These are phyloP conservation scores for Tolypocladium ovalisporum DNA, from an alignment of 2,329 filamentous ascomycete species.

Conservation along the genomic window DNA sequence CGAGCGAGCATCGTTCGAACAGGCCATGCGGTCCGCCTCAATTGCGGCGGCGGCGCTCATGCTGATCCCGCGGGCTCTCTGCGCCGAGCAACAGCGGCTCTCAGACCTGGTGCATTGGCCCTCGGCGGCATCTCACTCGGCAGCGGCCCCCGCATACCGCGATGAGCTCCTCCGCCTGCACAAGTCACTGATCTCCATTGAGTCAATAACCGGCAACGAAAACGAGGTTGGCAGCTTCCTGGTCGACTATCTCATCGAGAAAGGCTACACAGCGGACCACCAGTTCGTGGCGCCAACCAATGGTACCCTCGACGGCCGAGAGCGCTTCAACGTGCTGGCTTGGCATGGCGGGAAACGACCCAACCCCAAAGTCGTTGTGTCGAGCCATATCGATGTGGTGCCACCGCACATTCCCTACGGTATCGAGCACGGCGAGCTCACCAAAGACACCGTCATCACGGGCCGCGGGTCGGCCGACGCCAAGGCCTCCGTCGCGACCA, in stretches of 20 bases:
- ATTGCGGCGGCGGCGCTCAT: slow-evolving; percentile 1
- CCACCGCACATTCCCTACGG: slow-evolving; percentile 63
- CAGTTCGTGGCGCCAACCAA: slow-evolving; percentile 26
- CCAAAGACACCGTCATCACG: slow-evolving; percentile 42
- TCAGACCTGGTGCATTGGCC: not conserved
- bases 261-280: slow-evolving; percentile 30
- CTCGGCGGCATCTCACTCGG: not conserved
- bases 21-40: not conserved
- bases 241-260: slow-evolving; percentile 47
- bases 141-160: slow-evolving; percentile 25
- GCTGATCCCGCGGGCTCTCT: slow-evolving; percentile 4
- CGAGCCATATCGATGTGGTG: slow-evolving; percentile 74
- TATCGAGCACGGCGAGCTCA: slow-evolving; percentile 35
- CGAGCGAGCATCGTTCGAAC: not conserved
- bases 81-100: slow-evolving; percentile 4
- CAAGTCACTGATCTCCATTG: slow-evolving; percentile 60
- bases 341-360: slow-evolving; percentile 38
- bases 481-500: slow-evolving; percentile 60
- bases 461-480: slow-evolving; percentile 68
- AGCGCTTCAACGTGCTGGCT: slow-evolving; percentile 64
- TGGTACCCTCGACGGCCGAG: slow-evolving; percentile 15
- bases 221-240: slow-evolving; percentile 58
- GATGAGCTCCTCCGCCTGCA: slow-evolving; percentile 58
- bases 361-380: slow-evolving; percentile 51
- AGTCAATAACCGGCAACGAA: slow-evolving; percentile 64